Evolutionary conservation across 331 rosid genomes (phyloP).

Genomic region (Pyracantha coccinea): DNA sequence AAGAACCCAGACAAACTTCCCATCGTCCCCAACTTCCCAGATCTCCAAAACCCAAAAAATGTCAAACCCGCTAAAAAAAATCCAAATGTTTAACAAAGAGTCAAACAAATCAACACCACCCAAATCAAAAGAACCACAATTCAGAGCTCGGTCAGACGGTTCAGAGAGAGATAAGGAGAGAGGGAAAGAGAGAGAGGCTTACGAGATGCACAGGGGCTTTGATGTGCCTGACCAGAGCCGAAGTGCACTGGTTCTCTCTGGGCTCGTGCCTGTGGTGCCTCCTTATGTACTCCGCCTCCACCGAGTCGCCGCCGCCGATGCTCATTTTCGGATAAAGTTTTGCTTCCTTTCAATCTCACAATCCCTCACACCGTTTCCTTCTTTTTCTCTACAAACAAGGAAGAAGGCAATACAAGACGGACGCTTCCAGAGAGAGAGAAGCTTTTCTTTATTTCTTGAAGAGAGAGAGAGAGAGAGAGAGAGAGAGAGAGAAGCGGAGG

Average conservation of each 20-base stretch:
- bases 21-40: constrained; percentile 2
- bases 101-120: neutral
- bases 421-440: constrained; percentile 10
- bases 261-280: constrained; percentile 34
- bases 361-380: neutral
- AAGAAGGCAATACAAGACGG: neutral
- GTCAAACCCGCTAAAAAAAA: neutral
- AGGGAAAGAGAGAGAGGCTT: neutral
- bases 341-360: neutral
- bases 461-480: neutral
- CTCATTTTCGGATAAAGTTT: constrained; percentile 9
- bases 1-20: neutral
- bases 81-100: neutral
- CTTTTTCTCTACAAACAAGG: neutral
- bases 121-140: neutral
- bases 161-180: neutral
- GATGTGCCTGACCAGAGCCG: constrained; percentile 37
- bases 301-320: constrained; percentile 17
- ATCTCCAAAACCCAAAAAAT: constrained; percentile 5
- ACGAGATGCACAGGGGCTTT: constrained; percentile 45
- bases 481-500: neutral
- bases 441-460: neutral
- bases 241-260: constrained; percentile 39
- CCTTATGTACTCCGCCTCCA: constrained; percentile 35
- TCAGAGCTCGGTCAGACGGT: neutral